Evolutionary conservation across 805 yeast genomes (phyloP), one percentile per base, ranked within the genome.

Genomic region (Starmerella davenportii): DNA sequence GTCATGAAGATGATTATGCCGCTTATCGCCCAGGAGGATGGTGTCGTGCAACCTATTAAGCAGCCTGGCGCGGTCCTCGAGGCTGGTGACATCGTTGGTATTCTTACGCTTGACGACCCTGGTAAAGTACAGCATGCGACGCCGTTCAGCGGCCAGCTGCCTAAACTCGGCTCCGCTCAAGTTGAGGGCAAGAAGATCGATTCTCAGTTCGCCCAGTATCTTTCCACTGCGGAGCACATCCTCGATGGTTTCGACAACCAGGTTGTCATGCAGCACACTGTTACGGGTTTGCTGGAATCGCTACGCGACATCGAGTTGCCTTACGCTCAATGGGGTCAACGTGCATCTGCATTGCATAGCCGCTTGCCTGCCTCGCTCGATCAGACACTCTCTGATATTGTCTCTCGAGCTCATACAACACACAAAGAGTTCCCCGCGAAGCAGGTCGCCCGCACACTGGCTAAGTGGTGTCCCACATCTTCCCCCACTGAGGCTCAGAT

Each of bases 1-100:
- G 98, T 90, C 49, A 90, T 90, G 99, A 90, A 90, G 63, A 90
- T 90, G 98, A 84, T 85, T 62, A 90, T 90, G 95, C 95, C 98
- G 37, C 69, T 90, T 52, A 65, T 85, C 54, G 87, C 95, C 17
- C 81, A 76, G 59, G 98, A 87, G 59, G 78, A 79, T 53, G 99
- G 99, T 69, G 66, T 70, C 42, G 80, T 85, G 38, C 95, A 87
- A 64, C 65, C 84, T 32, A 74, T 90, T 56, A 87, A 90, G 61
- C 98, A 90, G 64, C 96, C 98, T 8, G 99, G 99, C 38, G 78
- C 96, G n/a, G 82, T 93, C 21, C 78, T 90, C 42, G 72, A 73
- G 51, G 95, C 95, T 36, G 98, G 98, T 63, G 98, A 90, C 55
- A 87, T 92, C 44, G 71, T 90, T 56, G 98, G 95, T 19, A 87